phyloP scores from a whole-genome alignment of 495 filamentous ascomycete genomes.

The Hyphodiscus hymeniophilus region DNA sequence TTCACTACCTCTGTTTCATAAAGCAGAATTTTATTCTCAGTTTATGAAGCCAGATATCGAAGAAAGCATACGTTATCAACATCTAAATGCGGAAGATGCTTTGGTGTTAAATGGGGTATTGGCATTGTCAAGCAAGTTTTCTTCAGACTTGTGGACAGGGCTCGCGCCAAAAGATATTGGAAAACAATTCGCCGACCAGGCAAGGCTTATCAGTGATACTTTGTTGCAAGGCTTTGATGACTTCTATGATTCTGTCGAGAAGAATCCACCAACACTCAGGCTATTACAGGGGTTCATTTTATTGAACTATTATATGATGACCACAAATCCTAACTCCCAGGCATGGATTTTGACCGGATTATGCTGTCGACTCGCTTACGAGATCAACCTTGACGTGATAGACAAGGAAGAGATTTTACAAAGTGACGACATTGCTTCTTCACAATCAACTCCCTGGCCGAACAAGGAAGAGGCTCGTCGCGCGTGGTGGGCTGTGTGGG shows the following conservation, averaged over 20 bases:
- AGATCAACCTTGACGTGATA: not conserved
- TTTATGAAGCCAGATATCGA: too few species aligned
- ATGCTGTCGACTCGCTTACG: not conserved
- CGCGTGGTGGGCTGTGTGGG: not conserved
- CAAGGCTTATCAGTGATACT: not conserved
- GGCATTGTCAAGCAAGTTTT: not conserved
- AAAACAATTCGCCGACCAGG: not conserved
- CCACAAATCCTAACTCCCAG: not conserved
- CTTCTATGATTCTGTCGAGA: too few species aligned
- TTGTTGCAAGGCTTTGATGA: too few species aligned
- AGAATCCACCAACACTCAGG: not conserved
- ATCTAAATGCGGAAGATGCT: too few species aligned
- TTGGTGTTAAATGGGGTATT: not conserved
- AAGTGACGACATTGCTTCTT: too few species aligned
- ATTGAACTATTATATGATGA: not conserved
- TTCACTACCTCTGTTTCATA: too few species aligned
- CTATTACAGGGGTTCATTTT: not conserved
- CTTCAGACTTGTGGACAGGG: not conserved
- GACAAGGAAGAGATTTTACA: not conserved
- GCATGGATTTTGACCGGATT: not conserved
- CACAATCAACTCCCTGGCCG: not conserved
- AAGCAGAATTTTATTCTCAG: too few species aligned
- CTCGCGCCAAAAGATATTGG: not conserved
- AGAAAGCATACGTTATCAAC: too few species aligned
- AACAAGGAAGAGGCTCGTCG: not conserved